These are phyloP conservation scores for Zymoseptoria tritici DNA, from an alignment of 2,329 filamentous ascomycete genomes.

Conservation along the genomic window DNA sequence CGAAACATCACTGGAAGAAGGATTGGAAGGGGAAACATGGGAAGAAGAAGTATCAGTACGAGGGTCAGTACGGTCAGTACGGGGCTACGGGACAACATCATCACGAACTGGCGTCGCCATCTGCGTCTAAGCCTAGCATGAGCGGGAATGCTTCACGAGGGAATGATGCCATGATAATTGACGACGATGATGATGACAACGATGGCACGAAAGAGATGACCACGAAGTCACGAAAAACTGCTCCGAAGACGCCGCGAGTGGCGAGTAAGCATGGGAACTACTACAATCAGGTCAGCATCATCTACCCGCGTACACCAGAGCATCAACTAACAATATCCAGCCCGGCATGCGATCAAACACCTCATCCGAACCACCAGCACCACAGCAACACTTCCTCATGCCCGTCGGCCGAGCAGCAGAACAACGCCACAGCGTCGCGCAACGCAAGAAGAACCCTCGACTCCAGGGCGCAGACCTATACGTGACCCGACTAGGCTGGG, in stretches of 20 bases:
- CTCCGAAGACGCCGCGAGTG: not conserved
- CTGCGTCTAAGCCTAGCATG: slow-evolving; percentile 13
- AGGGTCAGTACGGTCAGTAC: slow-evolving; percentile 25
- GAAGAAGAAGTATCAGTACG: slow-evolving; percentile 22
- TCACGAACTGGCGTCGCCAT: slow-evolving; percentile 18
- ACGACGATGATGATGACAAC: slow-evolving; percentile 9
- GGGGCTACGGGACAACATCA: slow-evolving; percentile 25
- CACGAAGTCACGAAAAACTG: not conserved
- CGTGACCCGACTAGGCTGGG: slow-evolving; percentile 39
- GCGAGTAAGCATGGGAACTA: slow-evolving; percentile 18
- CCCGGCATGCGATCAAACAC: not conserved
- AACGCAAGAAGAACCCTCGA: slow-evolving; percentile 40
- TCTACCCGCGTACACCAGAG: not conserved
- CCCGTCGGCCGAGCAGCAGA: slow-evolving; percentile 24
- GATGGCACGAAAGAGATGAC: slow-evolving; percentile 5
- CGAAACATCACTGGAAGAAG: slow-evolving; percentile 31
- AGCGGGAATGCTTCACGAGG: slow-evolving; percentile 11
- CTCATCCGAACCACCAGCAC: not conserved
- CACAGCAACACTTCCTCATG: slow-evolving; percentile 20
- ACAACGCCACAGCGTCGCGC: slow-evolving; percentile 21
- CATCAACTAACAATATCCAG: not conserved
- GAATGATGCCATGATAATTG: slow-evolving; percentile 17
- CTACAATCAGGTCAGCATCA: slow-evolving; percentile 18
- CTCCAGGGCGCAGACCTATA: slow-evolving; percentile 47
- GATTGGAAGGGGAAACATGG: slow-evolving; percentile 22